Evolutionary conservation across 176 grass and related monocot genomes (phyloP), one percentile per base, ranked within the genome.

Genomic region (Eleusine indica): DNA sequence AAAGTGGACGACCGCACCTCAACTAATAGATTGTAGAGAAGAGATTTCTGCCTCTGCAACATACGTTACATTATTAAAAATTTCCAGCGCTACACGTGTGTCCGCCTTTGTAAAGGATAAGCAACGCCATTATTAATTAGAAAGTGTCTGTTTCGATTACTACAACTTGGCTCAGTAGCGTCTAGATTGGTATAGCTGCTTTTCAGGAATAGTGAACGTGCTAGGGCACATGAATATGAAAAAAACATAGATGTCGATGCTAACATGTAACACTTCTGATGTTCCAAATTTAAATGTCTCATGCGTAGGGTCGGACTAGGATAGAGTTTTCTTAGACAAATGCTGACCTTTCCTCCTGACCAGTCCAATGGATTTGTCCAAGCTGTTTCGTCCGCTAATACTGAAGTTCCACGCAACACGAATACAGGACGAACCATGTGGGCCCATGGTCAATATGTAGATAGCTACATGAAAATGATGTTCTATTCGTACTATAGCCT

Each of bases 401-500:
- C 9, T 38, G 8, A 38, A 56, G 49, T 75, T 75, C 73, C 49
- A 75, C 30, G 8, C 29, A 75, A 75, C 29, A 35, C 32, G 32
- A 35, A 35, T 35, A 35, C 32, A 56, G 16, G 48, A 53, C 32
- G 71, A 49, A 65, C 22, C 52, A 60, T 44, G 52, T 60, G 22
- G 67, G 43, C n/a, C 68, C 22, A 0, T 25, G 9, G 53, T 32
- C 9, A 18, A 71, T 32, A 39, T 70, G 51, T 42, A 19, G 37
- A 38, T 44, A 58, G 51, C 79, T 61, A 62, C 42, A 72, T n/a
- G 52, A 61, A 56, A 62, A 62, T 72, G 67, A 60, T 8, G 67
- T 70, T 15, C 7, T 4, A 77, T 10, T 40, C 13, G 21, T 29
- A 51, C 2, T 5, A 48, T 49, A 72, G 69, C 5, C 8, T 72